Percentiles rank a stretch among this genome's conserved stretches.
phyloP scores from a whole-genome alignment of 1,284 basidiomycete genomes.

The Megacollybia platyphylla region DNA sequence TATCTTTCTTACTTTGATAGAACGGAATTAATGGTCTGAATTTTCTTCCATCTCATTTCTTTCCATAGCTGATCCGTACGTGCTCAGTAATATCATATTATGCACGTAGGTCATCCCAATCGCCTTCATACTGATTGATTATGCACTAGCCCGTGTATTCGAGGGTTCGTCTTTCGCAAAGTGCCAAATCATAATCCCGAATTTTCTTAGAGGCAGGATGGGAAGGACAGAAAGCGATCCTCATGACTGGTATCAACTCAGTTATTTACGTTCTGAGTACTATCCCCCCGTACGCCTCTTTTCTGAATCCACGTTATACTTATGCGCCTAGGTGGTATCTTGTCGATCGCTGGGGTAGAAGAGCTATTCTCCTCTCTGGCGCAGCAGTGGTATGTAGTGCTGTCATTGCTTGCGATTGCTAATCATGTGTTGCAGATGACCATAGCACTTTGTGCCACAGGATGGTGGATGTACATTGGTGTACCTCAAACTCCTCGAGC shows the following conservation, averaged over 20 bases:
- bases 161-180: constrained; percentile 42
- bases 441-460: constrained; percentile 63
- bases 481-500: constrained; percentile 76
- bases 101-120: constrained; percentile 49
- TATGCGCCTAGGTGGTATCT: constrained; percentile 72
- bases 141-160: constrained; percentile 57
- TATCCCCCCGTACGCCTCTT: constrained; percentile 56
- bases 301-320: constrained; percentile 6
- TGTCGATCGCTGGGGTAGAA: constrained; percentile 85
- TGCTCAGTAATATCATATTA: constrained; percentile 84
- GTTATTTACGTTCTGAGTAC: constrained; percentile 81
- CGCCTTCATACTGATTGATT: constrained; percentile 5
- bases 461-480: constrained; percentile 92
- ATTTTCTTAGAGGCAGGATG: constrained; percentile 74
- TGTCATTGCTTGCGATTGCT: constrained; percentile 4
- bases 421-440: constrained; percentile 47
- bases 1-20: constrained; percentile 21
- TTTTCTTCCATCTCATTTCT: constrained; percentile 1
- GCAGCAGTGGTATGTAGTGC: constrained; percentile 62
- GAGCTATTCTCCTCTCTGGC: constrained; percentile 84
- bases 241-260: constrained; percentile 96
- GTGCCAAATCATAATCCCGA: background rate
- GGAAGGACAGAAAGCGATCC: constrained; percentile 91
- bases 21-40: constrained; percentile 80
- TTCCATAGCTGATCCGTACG: constrained; percentile 1